Conservation (phyloP, 768 basidiomycete genomes). For the Paxillus involutus region DNA sequence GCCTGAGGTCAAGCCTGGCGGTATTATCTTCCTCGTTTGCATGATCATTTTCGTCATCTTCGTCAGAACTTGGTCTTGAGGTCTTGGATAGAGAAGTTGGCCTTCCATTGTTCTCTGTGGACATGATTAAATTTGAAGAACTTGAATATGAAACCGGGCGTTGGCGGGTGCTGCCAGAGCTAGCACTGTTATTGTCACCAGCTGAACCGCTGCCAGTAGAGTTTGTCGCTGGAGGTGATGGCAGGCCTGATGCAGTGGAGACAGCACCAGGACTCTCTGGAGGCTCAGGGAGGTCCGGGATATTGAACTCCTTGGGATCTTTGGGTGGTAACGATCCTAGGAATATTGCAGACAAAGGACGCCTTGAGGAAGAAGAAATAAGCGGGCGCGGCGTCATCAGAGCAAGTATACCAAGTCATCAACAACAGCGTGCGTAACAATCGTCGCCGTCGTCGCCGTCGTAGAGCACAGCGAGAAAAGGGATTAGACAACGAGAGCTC, state of each 20-base stretch:
- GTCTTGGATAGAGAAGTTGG: conserved; percentile 25
- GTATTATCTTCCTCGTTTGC: conserved; percentile 65
- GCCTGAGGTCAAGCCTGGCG: conserved; percentile 45
- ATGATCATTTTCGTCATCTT: conserved; percentile 49
- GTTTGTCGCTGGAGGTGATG: conserved; percentile 84
- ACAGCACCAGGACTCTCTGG: conserved; percentile 56
- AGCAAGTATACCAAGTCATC: conserved; percentile 25
- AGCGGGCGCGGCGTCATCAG: conserved; percentile 53
- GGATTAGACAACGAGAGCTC: conserved; percentile 19
- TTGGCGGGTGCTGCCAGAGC: conserved; percentile 39
- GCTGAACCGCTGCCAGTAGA: conserved; percentile 82
- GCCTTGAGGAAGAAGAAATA: conserved; percentile 40
- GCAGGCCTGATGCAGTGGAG: conserved; percentile 62
- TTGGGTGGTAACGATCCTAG: conserved; percentile 45
- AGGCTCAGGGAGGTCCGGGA: conserved; percentile 72
- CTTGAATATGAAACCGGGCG: conserved; percentile 29
- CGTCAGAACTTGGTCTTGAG: conserved; percentile 36
- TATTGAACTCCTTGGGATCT: conserved; percentile 35
- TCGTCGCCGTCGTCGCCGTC: conserved; percentile 14
- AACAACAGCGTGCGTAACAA: conserved; percentile 19
- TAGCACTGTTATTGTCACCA: conserved; percentile 52
- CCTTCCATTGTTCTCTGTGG: conserved; percentile 40
- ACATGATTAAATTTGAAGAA: conserved; percentile 35
- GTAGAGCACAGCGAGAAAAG: conserved; percentile 27
- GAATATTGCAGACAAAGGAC: conserved; percentile 64